phyloP scores from a whole-genome alignment of 2,329 filamentous ascomycete species.

The Pyrenochaeta sp. region DNA sequence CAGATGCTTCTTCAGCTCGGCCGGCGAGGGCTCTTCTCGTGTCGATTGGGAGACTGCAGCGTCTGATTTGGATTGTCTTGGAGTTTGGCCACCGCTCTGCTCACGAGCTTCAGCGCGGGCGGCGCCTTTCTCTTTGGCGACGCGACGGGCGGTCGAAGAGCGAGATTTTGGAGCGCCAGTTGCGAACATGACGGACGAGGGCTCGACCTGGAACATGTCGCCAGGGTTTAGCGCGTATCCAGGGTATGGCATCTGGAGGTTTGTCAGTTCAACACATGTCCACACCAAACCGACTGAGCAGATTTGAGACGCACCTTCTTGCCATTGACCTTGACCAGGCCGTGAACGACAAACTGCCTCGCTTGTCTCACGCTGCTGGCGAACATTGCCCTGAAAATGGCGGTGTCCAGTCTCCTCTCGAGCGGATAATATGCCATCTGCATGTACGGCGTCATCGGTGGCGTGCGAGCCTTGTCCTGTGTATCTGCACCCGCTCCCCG shows the following conservation, averaged over 20 bases:
- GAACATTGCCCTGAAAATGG: conserved; percentile 91
- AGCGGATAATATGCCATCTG: conserved; percentile 94
- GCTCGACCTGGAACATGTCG: conserved; percentile 96
- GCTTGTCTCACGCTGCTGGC: conserved; percentile 93
- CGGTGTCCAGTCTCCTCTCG: conserved; percentile 91
- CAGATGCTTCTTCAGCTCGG: conserved; percentile 45
- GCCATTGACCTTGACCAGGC: conserved; percentile 93
- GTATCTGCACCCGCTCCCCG: conserved; percentile 73
- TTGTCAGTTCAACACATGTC: conserved; percentile 14
- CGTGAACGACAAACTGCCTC: conserved; percentile 92
- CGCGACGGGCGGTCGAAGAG: conserved; percentile 37
- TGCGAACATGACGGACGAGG: conserved; percentile 85
- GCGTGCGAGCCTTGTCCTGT: conserved; percentile 21
- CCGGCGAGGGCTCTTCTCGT: conserved; percentile 37
- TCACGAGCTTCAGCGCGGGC: conserved; percentile 38
- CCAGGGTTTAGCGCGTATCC: conserved; percentile 95
- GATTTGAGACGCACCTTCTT: conserved; percentile 72
- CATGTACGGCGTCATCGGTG: conserved; percentile 81
- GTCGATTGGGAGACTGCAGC: conserved; percentile 9
- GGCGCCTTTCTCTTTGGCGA: conserved; percentile 41
- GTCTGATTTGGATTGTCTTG: conserved; percentile 15
- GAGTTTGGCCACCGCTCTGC: conserved; percentile 24
- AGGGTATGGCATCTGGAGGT: conserved; percentile 81
- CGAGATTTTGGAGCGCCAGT: conserved; percentile 75
- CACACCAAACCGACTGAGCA: neutral